Conservation (phyloP, 768 basidiomycete genomes). For the Serendipita sp. region DNA sequence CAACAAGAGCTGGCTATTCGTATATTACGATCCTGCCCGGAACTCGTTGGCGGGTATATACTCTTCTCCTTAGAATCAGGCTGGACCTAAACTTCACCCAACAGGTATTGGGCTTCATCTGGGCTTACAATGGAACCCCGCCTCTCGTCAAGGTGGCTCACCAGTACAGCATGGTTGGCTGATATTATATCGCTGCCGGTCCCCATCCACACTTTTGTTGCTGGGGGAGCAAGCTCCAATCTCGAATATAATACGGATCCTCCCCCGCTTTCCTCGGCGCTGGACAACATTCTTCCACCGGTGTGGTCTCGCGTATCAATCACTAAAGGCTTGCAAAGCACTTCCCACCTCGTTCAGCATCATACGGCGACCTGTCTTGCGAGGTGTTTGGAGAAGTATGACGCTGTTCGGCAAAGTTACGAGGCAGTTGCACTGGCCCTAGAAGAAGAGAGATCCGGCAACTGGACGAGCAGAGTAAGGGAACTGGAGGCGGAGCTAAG, state of each 20-base stretch:
- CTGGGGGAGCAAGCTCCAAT: slow-evolving; percentile 21
- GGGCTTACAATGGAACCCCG: slow-evolving; percentile 70
- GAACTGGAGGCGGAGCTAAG: slow-evolving; percentile 68
- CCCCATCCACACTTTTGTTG: slow-evolving; percentile 46
- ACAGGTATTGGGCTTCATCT: slow-evolving; percentile 56
- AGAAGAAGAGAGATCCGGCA: slow-evolving; percentile 45
- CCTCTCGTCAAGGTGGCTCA: slow-evolving; percentile 80
- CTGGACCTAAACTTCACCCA: slow-evolving; percentile 12
- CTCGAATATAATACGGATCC: slow-evolving; percentile 50
- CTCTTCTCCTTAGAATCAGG: neutral
- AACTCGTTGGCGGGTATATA: slow-evolving; percentile 62
- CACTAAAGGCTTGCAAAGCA: slow-evolving; percentile 65
- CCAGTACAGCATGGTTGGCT: slow-evolving; percentile 73
- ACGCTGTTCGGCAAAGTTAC: slow-evolving; percentile 33
- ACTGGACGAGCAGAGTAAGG: slow-evolving; percentile 49
- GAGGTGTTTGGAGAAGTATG: slow-evolving; percentile 61
- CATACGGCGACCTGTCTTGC: slow-evolving; percentile 64
- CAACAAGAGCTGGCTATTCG: slow-evolving; percentile 75
- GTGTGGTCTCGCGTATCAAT: slow-evolving; percentile 54
- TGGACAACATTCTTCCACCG: slow-evolving; percentile 70
- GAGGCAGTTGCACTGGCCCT: slow-evolving; percentile 38
- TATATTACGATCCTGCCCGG: slow-evolving; percentile 70
- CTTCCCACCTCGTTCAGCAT: slow-evolving; percentile 67
- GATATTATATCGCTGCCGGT: slow-evolving; percentile 62
- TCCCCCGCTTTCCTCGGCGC: slow-evolving; percentile 50